A percentile compares a stretch with the other conserved stretches of the same genome.
Conservation (phyloP, 331 rosid species). For the Spiraea crenata region DNA sequence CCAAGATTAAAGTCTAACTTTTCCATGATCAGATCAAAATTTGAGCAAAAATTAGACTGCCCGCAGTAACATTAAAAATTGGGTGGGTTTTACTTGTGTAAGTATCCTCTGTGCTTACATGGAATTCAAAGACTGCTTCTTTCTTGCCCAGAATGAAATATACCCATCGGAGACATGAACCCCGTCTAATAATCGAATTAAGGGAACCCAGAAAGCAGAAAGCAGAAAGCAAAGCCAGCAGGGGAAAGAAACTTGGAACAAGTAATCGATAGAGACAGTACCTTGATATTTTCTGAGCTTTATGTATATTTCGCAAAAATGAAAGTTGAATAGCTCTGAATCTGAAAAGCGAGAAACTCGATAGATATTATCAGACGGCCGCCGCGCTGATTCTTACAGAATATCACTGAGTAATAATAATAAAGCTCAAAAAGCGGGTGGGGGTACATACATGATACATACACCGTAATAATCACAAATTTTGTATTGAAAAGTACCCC, state of each 20-base stretch:
- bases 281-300: conserved; percentile 13
- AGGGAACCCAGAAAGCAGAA: conserved; percentile 7
- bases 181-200: conserved; percentile 11
- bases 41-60: not conserved
- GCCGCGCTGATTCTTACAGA: too few species aligned
- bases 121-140: not conserved
- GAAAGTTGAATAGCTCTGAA: not conserved
- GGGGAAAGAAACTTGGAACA: not conserved
- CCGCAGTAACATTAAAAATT: not conserved
- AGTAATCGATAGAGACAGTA: not conserved
- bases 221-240: not conserved
- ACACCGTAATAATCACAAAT: not conserved
- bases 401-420: too few species aligned
- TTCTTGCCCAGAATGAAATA: conserved; percentile 11
- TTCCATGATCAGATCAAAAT: not conserved
- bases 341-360: conserved; percentile 11
- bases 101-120: not conserved
- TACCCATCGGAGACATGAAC: conserved; percentile 16
- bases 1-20: not conserved
- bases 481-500: not conserved
- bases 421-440: too few species aligned
- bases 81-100: not conserved
- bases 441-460: not conserved
- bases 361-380: not conserved
- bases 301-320: not conserved